Base-by-base conservation (phyloP, 2,329 filamentous ascomycete species). In the Pseudocercospora fuligena region DNA sequence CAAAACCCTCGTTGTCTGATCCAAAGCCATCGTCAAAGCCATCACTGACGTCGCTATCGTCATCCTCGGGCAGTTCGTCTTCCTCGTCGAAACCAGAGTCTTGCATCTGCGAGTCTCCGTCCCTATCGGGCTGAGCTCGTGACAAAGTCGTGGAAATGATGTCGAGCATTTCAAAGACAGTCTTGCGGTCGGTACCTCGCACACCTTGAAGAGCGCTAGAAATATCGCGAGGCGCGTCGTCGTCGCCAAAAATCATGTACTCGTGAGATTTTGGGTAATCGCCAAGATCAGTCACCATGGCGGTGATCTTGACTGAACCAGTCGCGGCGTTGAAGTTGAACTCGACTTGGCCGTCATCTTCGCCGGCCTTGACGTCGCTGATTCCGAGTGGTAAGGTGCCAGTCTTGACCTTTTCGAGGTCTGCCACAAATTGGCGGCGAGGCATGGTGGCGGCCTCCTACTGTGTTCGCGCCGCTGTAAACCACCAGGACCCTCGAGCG, bases 341-440 rank as follows among this genome's bases (percentile, higher is more conserved):
- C 14, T 84, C 84, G 64, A 96, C 83, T 64, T 91, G 88, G 60
- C 91, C 92, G 77, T 94, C 90, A 33, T 91, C 89, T 5, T 89
- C 87, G 16, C 90, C 90, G 40, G 82, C 80, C 36, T 80, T 79
- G 25, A 97, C 80, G 36, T 82, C 75, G 57, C 79, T 79, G 57
- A 95, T 81, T 58, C 84, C 79, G 0, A 80, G 69, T 56, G 87
- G 80, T 2, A 73, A 73, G 21, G 78, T 74, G 47, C 75, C 73
- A 14, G 73, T 67, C 6, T 78, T 79, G 7, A 79, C 82, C 51
- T 80, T 78, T 29, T 76, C 80, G 73, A 83, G 80, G 75, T 94
- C 90, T 60, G 82, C 80, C 57, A 88, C 82, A 77, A 92, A 94
- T 40, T 86, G 84, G 73, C 85, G 86, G 66, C 89, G 85, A 69